phyloP scores from a whole-genome alignment of 2,329 filamentous ascomycete genomes.

The Ophiostoma perfectum region DNA sequence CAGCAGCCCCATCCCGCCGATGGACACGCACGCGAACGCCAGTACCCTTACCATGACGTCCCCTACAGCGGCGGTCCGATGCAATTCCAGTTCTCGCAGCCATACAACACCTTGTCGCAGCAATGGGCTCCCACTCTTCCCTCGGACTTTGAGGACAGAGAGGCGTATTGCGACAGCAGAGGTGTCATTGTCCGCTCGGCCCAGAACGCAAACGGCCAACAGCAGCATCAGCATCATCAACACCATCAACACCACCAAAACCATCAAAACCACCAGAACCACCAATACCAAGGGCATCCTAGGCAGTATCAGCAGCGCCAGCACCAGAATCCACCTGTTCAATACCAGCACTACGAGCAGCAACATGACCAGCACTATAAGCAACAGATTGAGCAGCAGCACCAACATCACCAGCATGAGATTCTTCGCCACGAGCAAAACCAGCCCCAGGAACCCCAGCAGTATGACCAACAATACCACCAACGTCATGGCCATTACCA shows the following conservation, averaged over 20 bases:
- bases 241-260: background rate
- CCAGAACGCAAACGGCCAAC: background rate
- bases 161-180: background rate
- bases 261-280: background rate
- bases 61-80: background rate
- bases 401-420: background rate
- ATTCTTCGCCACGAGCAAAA: background rate
- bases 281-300: background rate
- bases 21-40: background rate
- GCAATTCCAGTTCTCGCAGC: constrained; percentile 1
- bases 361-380: background rate
- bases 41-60: background rate
- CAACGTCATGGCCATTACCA: background rate
- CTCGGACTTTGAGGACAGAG: constrained; percentile 2
- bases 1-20: background rate
- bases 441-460: background rate
- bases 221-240: background rate
- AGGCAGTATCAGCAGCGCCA: background rate
- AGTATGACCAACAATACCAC: background rate
- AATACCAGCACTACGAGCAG: background rate
- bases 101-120: background rate
- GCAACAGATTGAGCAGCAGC: background rate
- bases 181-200: background rate
- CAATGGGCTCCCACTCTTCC: background rate
- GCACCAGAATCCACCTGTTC: background rate